Base-by-base conservation (phyloP, 2,329 filamentous ascomycete species). In the Aspergillus alliaceus region DNA sequence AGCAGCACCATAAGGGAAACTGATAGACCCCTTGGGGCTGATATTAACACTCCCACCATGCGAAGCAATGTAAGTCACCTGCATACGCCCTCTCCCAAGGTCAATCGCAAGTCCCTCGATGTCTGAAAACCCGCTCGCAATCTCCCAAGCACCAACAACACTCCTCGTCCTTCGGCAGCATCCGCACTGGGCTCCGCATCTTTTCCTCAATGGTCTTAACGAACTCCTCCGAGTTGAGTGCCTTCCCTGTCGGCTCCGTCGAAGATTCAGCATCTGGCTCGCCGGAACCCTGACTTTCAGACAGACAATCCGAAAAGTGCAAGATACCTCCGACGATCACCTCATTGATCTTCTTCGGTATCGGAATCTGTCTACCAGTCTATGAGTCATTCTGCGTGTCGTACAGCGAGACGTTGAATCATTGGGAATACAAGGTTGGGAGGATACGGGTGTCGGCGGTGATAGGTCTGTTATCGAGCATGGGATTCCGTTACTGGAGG, bases 221-320 rank as follows among this genome's bases (percentile, higher is more conserved):
- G 76, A 95, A 90, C 1, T 84, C 82, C n/a, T 79, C 77, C 2
- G 87, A 85, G 68, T 96, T 96, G 61, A 83, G 73, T 3, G 92
- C 90, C 31, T 86, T 89, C 37, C 92, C 86, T 74, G 93, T 93
- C 4, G 92, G 92, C 72, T 96, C 91, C 0, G 92, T 96, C n/a
- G 91, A 47, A 96, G 85, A 9, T 96, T 84, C 14, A 84, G 84
- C 57, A 93, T 83, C 59, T 91, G 85, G 22, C 74, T 63, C 0
- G 64, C 42, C 1, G 84, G 85, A 0, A 96, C 90, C 18, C 81
- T 80, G 66, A 90, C 89, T 53, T 86, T 82, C 53, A 80, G 69
- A 54, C 91, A 93, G 48, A 90, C 88, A 18, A 79, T 80, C 59
- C 85, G 84, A 77, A 96, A 96, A n/a, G 40, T 86, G 85, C 27